Base-by-base conservation (phyloP, 2,329 filamentous ascomycete genomes). In the Chrysoporthe austroafricana region DNA sequence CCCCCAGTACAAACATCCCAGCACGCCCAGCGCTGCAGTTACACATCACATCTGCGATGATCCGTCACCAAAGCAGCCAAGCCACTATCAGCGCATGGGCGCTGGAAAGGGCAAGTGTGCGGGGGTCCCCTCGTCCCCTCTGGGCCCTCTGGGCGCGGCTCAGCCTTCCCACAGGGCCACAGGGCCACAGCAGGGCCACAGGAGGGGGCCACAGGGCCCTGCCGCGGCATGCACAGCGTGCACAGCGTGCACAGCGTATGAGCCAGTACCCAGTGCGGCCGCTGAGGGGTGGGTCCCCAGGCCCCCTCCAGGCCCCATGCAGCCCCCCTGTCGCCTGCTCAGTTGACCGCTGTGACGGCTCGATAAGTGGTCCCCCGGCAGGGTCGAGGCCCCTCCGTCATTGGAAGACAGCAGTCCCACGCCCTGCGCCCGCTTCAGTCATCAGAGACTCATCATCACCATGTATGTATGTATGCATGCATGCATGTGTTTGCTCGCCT, bases 341-440 rank as follows among this genome's bases (percentile, higher is more conserved):
- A n/a, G 14, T 57, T 57, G 54, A 57, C 32, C 54, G 32, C 54
- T 39, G 54, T 39, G 54, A 57, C 54, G 39, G 50, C 32, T 32
- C 50, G 13, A 13, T 16, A 54, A 34, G 26, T 54, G 50, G 50
- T 26, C 50, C 50, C 16, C 4, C 48, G 26, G 36, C 36, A 39
- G 36, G 36, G 36, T 26, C 26, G 26, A 26, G 26, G 26, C 26
- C 26, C 26, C 26, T 26, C 26, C 26, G 48, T 52, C 48, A 52
- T n/a, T 26, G 21, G 5, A 52, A 8, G n/a, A 34, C 50, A 34
- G 13, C 48, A 5, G 6, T 9, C 36, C 36, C 5, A 39, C 9
- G 36, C 9, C 36, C 9, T 9, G 5, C 36, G 36, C 36, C 36
- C 36, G 26, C 26, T 26, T 39, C 36, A 39, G 36, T 39, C 36